Conservation (phyloP, 306 rosid genomes). For the Glycine tomentella region DNA sequence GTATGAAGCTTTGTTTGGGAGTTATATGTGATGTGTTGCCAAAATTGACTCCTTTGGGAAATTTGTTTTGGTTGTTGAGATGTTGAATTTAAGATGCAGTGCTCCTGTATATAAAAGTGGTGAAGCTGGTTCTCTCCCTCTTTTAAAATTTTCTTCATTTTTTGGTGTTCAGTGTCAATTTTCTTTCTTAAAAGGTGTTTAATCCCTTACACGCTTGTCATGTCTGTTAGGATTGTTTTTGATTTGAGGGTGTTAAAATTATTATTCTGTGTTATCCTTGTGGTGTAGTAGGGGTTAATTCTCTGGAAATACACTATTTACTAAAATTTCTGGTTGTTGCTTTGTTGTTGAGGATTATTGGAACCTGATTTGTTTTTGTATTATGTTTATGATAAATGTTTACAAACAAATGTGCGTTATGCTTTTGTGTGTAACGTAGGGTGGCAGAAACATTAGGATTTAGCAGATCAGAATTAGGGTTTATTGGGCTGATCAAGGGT, state of each 20-base stretch:
- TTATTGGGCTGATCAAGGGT: no score
- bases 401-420: slow-evolving; percentile 21
- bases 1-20: slow-evolving; percentile 8
- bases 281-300: slow-evolving; percentile 25
- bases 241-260: slow-evolving; percentile 6
- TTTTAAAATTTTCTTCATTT: neutral
- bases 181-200: slow-evolving; percentile 36
- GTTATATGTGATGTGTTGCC: slow-evolving; percentile 17
- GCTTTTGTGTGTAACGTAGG: slow-evolving; percentile 6
- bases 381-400: neutral
- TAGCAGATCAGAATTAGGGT: no score
- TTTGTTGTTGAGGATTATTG: slow-evolving; percentile 14
- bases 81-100: slow-evolving; percentile 30
- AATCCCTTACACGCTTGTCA: slow-evolving; percentile 12
- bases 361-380: neutral
- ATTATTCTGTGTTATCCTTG: neutral
- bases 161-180: slow-evolving; percentile 21
- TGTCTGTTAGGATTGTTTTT: neutral
- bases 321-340: neutral
- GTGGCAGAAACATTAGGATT: neutral
- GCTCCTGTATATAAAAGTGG: neutral
- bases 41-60: slow-evolving; percentile 39
- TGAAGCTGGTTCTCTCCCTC: neutral
- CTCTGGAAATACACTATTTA: slow-evolving; percentile 6
- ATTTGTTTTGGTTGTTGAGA: slow-evolving; percentile 32